phyloP scores from a whole-genome alignment of 164 flowering plant genomes.

The Sedum album region DNA sequence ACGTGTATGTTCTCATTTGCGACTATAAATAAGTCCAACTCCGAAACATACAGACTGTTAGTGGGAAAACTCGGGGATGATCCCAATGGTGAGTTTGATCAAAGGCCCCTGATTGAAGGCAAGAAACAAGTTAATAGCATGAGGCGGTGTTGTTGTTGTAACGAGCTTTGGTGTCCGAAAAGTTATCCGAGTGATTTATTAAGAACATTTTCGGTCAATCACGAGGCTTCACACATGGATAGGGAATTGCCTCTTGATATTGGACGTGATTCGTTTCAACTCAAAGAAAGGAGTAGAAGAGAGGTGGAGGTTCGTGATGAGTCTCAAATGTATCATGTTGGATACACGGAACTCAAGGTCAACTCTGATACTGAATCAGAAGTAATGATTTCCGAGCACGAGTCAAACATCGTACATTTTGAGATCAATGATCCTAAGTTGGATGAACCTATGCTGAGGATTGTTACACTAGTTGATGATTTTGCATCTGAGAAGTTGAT shows the following conservation, averaged over 20 bases:
- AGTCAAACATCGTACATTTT: conserved; percentile 7
- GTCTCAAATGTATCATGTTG: too few relatives aligned
- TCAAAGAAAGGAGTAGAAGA: neutral
- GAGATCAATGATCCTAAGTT: conserved; percentile 12
- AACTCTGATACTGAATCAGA: conserved; percentile 38
- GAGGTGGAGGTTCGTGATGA: too few relatives aligned
- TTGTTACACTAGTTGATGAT: conserved; percentile 11
- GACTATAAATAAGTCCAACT: conserved; percentile 42
- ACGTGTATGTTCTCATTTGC: conserved; percentile 62
- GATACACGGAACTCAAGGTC: too few relatives aligned
- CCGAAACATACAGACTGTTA: conserved; percentile 50
- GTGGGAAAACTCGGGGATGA: too few relatives aligned
- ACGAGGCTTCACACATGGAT: conserved; percentile 17
- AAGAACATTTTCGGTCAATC: conserved; percentile 8
- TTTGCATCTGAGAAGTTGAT: conserved; percentile 15
- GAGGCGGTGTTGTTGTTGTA: too few relatives aligned
- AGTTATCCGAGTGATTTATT: conserved; percentile 13
- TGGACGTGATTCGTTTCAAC: conserved; percentile 4
- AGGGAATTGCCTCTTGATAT: too few relatives aligned
- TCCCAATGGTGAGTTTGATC: conserved; percentile 17
- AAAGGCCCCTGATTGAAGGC: conserved; percentile 20
- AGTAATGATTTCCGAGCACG: too few relatives aligned
- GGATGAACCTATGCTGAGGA: conserved; percentile 17
- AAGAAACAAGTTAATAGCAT: too few relatives aligned
- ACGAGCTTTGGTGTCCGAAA: too few relatives aligned